phyloP scores from a whole-genome alignment of 768 basidiomycete species.

The Xerocomellus amylosporus region DNA sequence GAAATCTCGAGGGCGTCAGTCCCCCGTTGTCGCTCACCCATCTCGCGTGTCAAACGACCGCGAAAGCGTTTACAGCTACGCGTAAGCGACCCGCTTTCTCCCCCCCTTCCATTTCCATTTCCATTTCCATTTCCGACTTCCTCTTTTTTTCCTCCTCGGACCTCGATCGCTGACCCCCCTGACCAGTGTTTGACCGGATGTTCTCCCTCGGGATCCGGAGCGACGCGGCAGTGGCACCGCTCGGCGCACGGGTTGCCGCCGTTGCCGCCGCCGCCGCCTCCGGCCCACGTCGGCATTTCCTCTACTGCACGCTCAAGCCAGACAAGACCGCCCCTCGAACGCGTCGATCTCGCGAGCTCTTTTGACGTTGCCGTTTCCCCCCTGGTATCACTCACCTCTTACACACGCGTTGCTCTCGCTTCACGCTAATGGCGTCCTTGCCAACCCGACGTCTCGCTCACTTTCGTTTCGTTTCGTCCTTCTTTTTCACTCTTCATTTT shows the following conservation, averaged over 20 bases:
- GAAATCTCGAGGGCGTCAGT: slow-evolving; percentile 86
- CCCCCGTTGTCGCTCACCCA: slow-evolving; percentile 85
- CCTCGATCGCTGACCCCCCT: not conserved
- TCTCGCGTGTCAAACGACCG: slow-evolving; percentile 83
- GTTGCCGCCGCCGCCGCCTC: slow-evolving; percentile 63
- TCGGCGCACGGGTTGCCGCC: slow-evolving; percentile 61
- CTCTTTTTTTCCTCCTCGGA: not conserved
- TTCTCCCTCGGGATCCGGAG: slow-evolving; percentile 80
- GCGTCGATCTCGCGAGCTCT: slow-evolving; percentile 42
- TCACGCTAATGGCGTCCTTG: too few relatives aligned
- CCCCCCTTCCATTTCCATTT: not conserved
- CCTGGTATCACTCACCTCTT: too few relatives aligned
- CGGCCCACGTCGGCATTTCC: slow-evolving; percentile 79
- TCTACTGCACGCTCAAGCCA: slow-evolving; percentile 73
- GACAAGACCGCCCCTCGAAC: slow-evolving; percentile 48
- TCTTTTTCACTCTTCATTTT: not conserved
- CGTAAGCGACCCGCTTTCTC: slow-evolving; percentile 42
- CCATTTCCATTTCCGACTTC: not conserved
- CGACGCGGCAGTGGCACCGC: slow-evolving; percentile 57
- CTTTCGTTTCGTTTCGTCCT: not conserved
- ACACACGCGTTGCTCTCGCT: not conserved
- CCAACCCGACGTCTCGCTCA: too few relatives aligned
- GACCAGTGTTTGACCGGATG: slow-evolving; percentile 84
- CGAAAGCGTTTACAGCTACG: slow-evolving; percentile 85
- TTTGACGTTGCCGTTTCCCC: not conserved